Evolutionary conservation across 2,329 filamentous ascomycete genomes (phyloP).

Genomic region (Penicillium janthinellum): DNA sequence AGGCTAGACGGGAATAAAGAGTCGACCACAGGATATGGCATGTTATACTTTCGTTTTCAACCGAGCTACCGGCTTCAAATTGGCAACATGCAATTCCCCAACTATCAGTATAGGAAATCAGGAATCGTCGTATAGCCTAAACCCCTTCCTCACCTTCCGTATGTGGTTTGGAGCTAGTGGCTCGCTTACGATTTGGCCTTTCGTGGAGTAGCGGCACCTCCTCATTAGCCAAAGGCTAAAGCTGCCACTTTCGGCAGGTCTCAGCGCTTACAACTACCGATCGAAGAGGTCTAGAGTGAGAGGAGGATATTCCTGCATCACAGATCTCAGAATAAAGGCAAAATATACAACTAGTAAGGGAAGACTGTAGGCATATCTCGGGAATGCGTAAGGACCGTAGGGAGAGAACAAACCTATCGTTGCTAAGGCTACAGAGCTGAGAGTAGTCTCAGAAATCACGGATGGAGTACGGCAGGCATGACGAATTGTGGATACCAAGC

Average conservation of each 20-base stretch:
- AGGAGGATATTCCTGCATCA: not conserved
- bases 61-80: not conserved
- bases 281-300: not conserved
- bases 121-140: not conserved
- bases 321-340: not conserved
- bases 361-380: not conserved
- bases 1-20: not conserved
- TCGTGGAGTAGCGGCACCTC: not conserved
- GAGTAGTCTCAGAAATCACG: not conserved
- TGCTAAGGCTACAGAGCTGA: not conserved
- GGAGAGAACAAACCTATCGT: not conserved
- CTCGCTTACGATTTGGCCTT: not conserved
- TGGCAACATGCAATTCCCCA: too few relatives aligned
- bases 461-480: not conserved
- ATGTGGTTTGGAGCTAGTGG: not conserved
- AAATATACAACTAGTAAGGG: too few relatives aligned
- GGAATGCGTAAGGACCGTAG: not conserved
- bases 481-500: not conserved
- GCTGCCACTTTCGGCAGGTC: not conserved
- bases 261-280: not conserved
- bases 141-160: not conserved
- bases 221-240: not conserved
- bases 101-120: not conserved
- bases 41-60: not conserved
- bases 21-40: not conserved